Percentiles rank a stretch among this genome's conserved stretches.
These are phyloP conservation scores for Ambrosia hybrid DNA, from an alignment of 140 eudicot species.

Conservation along the genomic window DNA sequence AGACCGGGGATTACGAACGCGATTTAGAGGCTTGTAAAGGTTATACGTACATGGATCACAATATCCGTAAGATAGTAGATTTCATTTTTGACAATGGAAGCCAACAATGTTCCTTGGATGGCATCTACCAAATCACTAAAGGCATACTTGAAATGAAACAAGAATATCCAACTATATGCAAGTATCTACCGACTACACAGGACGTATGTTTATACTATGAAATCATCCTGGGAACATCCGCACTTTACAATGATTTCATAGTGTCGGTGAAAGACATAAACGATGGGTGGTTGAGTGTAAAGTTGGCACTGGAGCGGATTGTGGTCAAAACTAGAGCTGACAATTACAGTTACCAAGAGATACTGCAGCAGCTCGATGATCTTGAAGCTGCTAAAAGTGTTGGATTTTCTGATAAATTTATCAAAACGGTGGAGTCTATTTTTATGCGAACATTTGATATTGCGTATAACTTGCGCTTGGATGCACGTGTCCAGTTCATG, in stretches of 20 bases:
- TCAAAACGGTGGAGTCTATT: neutral
- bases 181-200: neutral
- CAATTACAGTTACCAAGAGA: neutral
- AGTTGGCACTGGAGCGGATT: slow-evolving; percentile 17
- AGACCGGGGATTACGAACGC: too few species aligned
- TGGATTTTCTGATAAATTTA: neutral
- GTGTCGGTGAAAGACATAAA: slow-evolving; percentile 11
- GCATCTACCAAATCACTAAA: neutral
- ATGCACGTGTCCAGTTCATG: neutral
- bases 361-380: slow-evolving; percentile 8
- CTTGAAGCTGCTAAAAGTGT: slow-evolving; percentile 10
- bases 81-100: too few species aligned
- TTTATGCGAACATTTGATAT: neutral
- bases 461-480: neutral
- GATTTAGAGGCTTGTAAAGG: too few species aligned
- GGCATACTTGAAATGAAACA: neutral
- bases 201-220: slow-evolving; percentile 5
- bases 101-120: neutral
- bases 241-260: neutral
- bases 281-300: slow-evolving; percentile 10
- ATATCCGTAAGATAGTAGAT: too few species aligned
- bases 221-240: neutral
- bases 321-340: slow-evolving; percentile 6
- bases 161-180: slow-evolving; percentile 7
- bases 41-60: too few species aligned